Conservation (phyloP, 1,139 yeast genomes). For the Magnusiomyces ingens region DNA sequence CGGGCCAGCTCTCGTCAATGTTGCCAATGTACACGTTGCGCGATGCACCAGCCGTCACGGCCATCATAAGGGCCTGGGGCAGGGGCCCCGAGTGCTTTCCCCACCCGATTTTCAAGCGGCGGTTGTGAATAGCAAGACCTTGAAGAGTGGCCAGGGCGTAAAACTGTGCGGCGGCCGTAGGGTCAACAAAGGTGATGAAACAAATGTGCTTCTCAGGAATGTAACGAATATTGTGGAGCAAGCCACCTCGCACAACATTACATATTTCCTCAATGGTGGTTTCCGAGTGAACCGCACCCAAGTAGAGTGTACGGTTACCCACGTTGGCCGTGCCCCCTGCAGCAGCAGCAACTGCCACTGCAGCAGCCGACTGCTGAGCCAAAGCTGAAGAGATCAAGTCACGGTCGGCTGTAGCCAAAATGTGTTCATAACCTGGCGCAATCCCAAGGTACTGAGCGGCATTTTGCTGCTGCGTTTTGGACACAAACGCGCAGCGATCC, state of each 20-base stretch:
- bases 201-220: conserved; percentile 81
- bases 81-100: conserved; percentile 92
- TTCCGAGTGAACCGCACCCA: conserved; percentile 81
- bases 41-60: conserved; percentile 91
- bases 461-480: conserved; percentile 93
- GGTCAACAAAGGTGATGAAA: conserved; percentile 85
- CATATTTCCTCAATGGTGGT: conserved; percentile 88
- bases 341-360: conserved; percentile 63
- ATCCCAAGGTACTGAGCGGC: conserved; percentile 93
- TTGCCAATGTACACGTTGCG: conserved; percentile 87
- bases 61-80: conserved; percentile 69
- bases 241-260: conserved; percentile 89
- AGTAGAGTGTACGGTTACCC: conserved; percentile 86
- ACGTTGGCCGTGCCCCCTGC: conserved; percentile 74
- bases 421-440: conserved; percentile 77
- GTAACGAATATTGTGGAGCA: conserved; percentile 54
- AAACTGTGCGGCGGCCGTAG: conserved; percentile 89
- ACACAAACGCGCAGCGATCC: conserved; percentile 77
- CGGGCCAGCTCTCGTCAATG: conserved; percentile 48
- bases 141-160: conserved; percentile 70
- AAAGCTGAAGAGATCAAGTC: conserved; percentile 45
- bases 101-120: conserved; percentile 89
- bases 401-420: conserved; percentile 73
- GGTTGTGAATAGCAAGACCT: conserved; percentile 72
- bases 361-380: conserved; percentile 70